Conservation (phyloP, 1,284 basidiomycete genomes). For the Pascua guehoae region DNA sequence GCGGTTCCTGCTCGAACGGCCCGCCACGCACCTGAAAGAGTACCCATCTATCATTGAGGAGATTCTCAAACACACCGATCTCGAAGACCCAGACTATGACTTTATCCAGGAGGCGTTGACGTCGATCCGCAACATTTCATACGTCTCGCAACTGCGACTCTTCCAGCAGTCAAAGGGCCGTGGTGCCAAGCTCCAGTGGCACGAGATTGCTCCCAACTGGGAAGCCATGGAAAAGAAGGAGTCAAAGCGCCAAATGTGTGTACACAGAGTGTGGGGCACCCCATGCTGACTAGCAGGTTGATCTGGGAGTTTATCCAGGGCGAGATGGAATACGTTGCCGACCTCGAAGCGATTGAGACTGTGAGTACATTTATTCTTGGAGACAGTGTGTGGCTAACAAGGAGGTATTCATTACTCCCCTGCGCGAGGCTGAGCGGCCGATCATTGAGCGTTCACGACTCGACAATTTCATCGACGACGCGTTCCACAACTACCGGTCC, state of each 20-base stretch:
- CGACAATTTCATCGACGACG: conserved; percentile 75
- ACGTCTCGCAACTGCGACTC: conserved; percentile 70
- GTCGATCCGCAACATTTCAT: conserved; percentile 71
- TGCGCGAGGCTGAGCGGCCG: conserved; percentile 68
- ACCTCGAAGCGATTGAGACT: conserved; percentile 80
- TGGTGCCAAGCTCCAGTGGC: conserved; percentile 80
- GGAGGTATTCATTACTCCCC: conserved; percentile 59
- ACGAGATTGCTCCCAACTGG: conserved; percentile 67
- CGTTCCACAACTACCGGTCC: conserved; percentile 76
- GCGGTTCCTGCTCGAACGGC: conserved; percentile 79
- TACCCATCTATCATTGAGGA: conserved; percentile 85
- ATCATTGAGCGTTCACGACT: conserved; percentile 71
- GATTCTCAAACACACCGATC: conserved; percentile 72
- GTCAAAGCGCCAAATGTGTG: conserved; percentile 78
- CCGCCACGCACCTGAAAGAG: conserved; percentile 82
- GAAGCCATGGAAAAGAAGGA: conserved; percentile 69
- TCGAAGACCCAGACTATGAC: conserved; percentile 73
- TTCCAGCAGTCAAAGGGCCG: conserved; percentile 82
- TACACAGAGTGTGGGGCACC: not conserved
- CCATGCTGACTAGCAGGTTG: conserved; percentile 59
- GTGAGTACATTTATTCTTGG: conserved; percentile 52
- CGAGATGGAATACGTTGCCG: conserved; percentile 91
- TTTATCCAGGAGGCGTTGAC: conserved; percentile 70
- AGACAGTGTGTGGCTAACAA: not conserved
- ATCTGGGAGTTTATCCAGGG: conserved; percentile 95